Conservation (phyloP, 805 yeast species). For the Candida argentea region DNA sequence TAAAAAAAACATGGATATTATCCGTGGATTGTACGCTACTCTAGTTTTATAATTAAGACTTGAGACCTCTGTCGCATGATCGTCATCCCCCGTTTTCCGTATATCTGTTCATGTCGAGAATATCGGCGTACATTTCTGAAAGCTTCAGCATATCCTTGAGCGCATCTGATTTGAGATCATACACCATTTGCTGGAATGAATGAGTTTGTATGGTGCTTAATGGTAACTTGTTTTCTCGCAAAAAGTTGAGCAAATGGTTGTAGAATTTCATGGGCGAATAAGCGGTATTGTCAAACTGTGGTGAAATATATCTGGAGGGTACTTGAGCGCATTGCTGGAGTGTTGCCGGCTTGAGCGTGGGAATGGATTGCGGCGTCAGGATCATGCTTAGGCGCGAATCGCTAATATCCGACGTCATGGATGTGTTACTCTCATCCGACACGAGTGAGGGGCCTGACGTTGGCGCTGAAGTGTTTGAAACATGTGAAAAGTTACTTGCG, state of each 20-base stretch:
- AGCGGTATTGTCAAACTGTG: constrained; percentile 30
- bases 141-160: constrained; percentile 37
- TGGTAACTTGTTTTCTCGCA: constrained; percentile 43
- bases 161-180: constrained; percentile 40
- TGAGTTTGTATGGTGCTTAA: constrained; percentile 38
- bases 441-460: neutral
- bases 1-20: neutral
- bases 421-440: neutral
- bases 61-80: constrained; percentile 5
- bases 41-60: constrained; percentile 7
- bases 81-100: no score
- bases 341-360: neutral
- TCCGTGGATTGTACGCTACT: constrained; percentile 4
- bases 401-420: neutral
- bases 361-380: constrained; percentile 3
- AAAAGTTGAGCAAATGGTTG: constrained; percentile 38
- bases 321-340: no score
- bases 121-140: constrained; percentile 32
- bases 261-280: constrained; percentile 40
- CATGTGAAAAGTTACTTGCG: constrained; percentile 8
- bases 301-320: constrained; percentile 9
- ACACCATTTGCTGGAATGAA: constrained; percentile 41
- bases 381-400: constrained; percentile 6
- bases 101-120: constrained; percentile 23
- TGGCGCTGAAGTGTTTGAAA: constrained; percentile 1